Percentiles rank a stretch among this genome's conserved stretches.
phyloP scores from a whole-genome alignment of 371 early-diverging fungal genomes.

The Choanephora cucurbitarum region DNA sequence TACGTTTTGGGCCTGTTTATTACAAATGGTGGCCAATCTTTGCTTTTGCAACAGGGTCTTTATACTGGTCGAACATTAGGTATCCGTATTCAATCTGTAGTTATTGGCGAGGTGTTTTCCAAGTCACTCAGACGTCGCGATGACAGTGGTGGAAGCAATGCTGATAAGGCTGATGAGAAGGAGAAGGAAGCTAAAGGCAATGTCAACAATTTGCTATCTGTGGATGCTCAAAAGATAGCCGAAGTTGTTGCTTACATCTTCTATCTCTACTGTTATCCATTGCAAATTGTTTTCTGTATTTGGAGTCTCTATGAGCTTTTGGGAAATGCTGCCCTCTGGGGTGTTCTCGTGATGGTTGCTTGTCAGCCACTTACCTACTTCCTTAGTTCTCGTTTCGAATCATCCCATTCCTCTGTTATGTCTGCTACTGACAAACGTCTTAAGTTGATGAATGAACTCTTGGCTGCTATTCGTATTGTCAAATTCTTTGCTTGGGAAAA shows the following conservation, averaged over 20 bases:
- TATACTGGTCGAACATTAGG: conserved; percentile 60
- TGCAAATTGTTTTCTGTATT: conserved; percentile 61
- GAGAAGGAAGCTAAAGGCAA: conserved; percentile 31
- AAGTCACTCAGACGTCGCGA: conserved; percentile 63
- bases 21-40: conserved; percentile 46
- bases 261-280: conserved; percentile 60
- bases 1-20: conserved; percentile 66
- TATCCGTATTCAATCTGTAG: conserved; percentile 60
- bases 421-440: conserved; percentile 66
- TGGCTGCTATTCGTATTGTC: conserved; percentile 76
- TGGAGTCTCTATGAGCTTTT: conserved; percentile 65
- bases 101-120: conserved; percentile 60
- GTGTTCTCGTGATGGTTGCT: conserved; percentile 59
- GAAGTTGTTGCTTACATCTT: conserved; percentile 56
- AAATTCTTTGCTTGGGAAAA: conserved; percentile 87
- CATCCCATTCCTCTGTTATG: conserved; percentile 54
- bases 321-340: conserved; percentile 67
- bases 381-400: conserved; percentile 53
- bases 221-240: conserved; percentile 59
- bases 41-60: conserved; percentile 53
- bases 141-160: conserved; percentile 27
- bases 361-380: conserved; percentile 63
- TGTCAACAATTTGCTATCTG: conserved; percentile 57
- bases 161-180: neutral
- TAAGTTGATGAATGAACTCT: conserved; percentile 67